Evolutionary conservation across 148 eudicot genomes (phyloP).

Genomic region (Spergularia bocconei): DNA sequence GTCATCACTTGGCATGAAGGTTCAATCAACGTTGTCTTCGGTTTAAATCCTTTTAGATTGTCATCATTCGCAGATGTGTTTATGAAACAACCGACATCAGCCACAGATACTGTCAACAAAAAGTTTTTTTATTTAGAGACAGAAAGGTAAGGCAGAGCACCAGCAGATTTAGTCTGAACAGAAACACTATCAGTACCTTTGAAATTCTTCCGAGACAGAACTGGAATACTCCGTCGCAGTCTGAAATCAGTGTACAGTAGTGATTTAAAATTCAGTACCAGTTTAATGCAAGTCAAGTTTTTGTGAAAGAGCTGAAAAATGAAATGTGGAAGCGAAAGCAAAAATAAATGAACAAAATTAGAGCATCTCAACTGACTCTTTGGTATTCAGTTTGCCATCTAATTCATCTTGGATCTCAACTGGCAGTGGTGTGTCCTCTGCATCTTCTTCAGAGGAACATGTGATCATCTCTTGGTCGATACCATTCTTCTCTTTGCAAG

Average conservation of each 20-base stretch:
- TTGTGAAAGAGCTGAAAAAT: not conserved
- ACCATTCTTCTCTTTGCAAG: not conserved
- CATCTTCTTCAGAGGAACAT: constrained; percentile 22
- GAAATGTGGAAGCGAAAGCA: not conserved
- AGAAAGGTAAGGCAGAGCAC: not conserved
- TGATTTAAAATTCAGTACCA: constrained; percentile 7
- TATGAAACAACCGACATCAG: constrained; percentile 11
- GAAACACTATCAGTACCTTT: constrained; percentile 22
- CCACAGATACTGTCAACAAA: constrained; percentile 23
- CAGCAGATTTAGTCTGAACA: not conserved
- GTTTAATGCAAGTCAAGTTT: not conserved
- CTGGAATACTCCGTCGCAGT: constrained; percentile 14
- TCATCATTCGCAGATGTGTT: constrained; percentile 4
- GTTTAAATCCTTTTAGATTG: not conserved
- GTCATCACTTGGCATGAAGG: constrained; percentile 33
- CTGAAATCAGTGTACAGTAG: constrained; percentile 17
- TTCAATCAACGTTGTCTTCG: constrained; percentile 16
- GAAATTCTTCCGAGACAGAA: constrained; percentile 14
- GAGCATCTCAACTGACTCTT: constrained; percentile 37
- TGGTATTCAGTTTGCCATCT: constrained; percentile 11
- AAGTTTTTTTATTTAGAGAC: not conserved
- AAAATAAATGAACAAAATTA: not conserved
- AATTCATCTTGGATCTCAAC: constrained; percentile 7
- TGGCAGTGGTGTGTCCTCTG: constrained; percentile 21
- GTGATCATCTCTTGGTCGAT: constrained; percentile 8